phyloP scores from a whole-genome alignment of 129 eudicot species.

The Heracleum sosnowskyi region DNA sequence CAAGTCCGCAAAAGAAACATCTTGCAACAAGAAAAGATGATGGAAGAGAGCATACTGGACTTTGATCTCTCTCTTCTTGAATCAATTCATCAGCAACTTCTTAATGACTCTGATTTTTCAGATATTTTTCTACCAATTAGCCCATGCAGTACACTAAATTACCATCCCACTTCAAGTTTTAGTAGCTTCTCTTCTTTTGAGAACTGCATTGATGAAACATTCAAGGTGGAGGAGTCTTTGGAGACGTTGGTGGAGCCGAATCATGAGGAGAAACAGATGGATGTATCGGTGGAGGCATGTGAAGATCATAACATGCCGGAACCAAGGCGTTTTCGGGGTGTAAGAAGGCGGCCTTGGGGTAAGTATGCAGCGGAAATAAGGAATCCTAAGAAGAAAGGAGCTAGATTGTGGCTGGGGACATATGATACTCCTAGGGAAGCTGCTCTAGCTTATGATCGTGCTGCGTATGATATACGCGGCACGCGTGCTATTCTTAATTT shows the following conservation, averaged over 20 bases:
- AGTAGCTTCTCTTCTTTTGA: constrained; percentile 4
- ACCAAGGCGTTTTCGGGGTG: constrained; percentile 40
- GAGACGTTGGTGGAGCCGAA: neutral
- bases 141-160: neutral
- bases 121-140: constrained; percentile 7
- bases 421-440: constrained; percentile 40
- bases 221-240: neutral
- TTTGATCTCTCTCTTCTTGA: constrained; percentile 42
- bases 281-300: neutral
- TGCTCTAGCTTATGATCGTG: constrained; percentile 38
- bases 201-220: neutral
- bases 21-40: neutral
- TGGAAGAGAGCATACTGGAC: constrained; percentile 32
- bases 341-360: constrained; percentile 46
- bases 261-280: neutral
- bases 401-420: constrained; percentile 42
- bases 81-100: constrained; percentile 32
- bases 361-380: constrained; percentile 44
- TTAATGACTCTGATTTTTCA: constrained; percentile 19
- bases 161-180: neutral
- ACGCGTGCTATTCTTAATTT: constrained; percentile 32
- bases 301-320: neutral
- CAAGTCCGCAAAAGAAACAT: neutral
- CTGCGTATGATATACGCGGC: constrained; percentile 32
- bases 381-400: constrained; percentile 33